A percentile compares a stretch with the other conserved stretches of the same genome.
phyloP scores from a whole-genome alignment of 108 stramenopile species.

The Cyclotella distinguenda region DNA sequence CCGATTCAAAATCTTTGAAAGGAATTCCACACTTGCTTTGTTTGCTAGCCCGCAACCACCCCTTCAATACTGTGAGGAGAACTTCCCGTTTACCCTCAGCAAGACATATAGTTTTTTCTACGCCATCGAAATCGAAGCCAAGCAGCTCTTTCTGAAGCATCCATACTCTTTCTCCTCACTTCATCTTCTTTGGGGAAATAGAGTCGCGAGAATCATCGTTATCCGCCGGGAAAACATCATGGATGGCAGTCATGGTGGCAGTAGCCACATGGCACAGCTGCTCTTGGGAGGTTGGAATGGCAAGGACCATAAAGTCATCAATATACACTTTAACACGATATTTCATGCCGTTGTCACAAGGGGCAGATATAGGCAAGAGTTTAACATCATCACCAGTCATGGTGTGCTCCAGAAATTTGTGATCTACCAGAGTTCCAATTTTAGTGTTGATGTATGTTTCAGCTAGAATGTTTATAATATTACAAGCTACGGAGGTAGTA shows the following conservation, averaged over 20 bases:
- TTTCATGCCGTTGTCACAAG: not conserved
- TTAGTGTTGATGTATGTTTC: not conserved
- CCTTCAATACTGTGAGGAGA: not conserved
- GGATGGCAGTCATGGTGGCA: not conserved
- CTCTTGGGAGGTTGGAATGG: constrained; percentile 24
- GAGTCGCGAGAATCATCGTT: constrained; percentile 39
- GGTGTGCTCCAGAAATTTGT: not conserved
- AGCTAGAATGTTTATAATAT: not conserved
- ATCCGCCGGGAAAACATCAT: constrained; percentile 26
- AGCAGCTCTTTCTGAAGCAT: constrained; percentile 26
- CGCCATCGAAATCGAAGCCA: constrained; percentile 42
- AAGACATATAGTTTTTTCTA: constrained; percentile 29
- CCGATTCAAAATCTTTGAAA: constrained; percentile 1
- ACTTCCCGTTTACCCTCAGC: not conserved
- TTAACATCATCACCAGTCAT: not conserved
- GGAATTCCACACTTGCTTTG: not conserved
- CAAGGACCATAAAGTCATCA: constrained; percentile 44
- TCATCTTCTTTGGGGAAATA: constrained; percentile 40
- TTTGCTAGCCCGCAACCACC: not conserved
- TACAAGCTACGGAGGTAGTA: too few species aligned
- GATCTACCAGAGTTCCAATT: not conserved
- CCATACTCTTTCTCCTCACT: constrained; percentile 39
- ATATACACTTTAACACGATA: constrained; percentile 38
- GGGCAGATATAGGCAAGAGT: not conserved
- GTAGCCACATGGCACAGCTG: not conserved